A percentile compares a stretch with the other conserved stretches of the same genome.
phyloP scores from a whole-genome alignment of 1,284 basidiomycete species.

The Ganoderma meredithae region DNA sequence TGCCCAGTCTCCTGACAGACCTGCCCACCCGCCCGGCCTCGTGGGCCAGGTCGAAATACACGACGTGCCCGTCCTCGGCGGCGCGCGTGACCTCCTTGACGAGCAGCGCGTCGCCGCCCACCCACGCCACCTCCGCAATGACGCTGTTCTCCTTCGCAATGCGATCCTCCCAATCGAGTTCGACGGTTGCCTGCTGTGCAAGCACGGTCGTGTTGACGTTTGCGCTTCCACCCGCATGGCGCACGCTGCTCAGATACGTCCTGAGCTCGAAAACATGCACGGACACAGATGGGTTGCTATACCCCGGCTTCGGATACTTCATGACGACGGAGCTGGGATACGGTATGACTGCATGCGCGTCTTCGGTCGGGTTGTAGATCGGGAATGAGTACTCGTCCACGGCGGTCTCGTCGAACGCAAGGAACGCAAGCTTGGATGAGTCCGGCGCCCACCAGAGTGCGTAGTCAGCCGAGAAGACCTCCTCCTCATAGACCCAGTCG shows the following conservation, averaged over 20 bases:
- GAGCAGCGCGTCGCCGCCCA: conserved; percentile 77
- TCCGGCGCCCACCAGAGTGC: conserved; percentile 95
- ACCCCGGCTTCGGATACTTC: conserved; percentile 94
- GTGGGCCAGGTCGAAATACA: conserved; percentile 70
- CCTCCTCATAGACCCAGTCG: conserved; percentile 98
- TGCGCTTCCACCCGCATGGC: conserved; percentile 25
- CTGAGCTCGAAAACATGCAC: conserved; percentile 85
- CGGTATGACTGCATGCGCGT: conserved; percentile 74
- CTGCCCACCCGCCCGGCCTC: conserved; percentile 50
- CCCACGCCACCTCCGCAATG: conserved; percentile 88
- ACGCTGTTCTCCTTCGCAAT: conserved; percentile 71
- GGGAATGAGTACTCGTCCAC: conserved; percentile 91
- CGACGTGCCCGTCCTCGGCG: conserved; percentile 79
- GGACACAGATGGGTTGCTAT: conserved; percentile 86
- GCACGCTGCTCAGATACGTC: conserved; percentile 48
- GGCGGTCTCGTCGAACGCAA: conserved; percentile 87
- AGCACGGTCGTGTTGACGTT: conserved; percentile 41
- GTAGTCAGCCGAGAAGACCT: conserved; percentile 78
- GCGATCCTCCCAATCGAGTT: conserved; percentile 72
- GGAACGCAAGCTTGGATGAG: conserved; percentile 82
- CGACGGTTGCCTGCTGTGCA: conserved; percentile 56
- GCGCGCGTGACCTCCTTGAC: conserved; percentile 89
- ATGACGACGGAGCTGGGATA: conserved; percentile 83
- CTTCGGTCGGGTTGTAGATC: conserved; percentile 86
- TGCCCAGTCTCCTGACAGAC: conserved; percentile 80